Base-by-base conservation (phyloP, 164 flowering plant species). In the Houttuynia cordata region DNA sequence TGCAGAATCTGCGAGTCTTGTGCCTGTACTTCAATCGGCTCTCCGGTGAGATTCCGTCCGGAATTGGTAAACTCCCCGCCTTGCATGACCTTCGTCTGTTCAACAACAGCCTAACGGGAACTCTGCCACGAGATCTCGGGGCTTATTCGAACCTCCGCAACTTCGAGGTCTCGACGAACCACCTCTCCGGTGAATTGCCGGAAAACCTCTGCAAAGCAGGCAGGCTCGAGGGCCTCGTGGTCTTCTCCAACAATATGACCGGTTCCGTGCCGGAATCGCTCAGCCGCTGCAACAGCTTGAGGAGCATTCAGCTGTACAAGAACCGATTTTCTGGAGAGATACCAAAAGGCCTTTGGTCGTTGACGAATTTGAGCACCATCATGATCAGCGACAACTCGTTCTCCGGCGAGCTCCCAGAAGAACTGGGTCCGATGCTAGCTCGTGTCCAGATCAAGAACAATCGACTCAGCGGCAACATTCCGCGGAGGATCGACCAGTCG, bases 241-340 rank as follows among this genome's bases (percentile, higher is more conserved):
- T 78, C 9, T 89, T 69, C 51, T 61, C 68, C 0, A 92, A 92
- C 73, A 67, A 73, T 58, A 67, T 92, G 8, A 63, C 61, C 12
- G 98, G 96, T 12, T 71, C 63, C 37, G 25, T 92, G 47, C 93
- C 98, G 5, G 63, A 66, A 42, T 80, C 91, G 2, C 74, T 88
- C 1, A 83, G 71, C 17, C 68, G 72, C 12, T 92, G 98, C 62
- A 20, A 5, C 2, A 72, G 74, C 57, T 47, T 91, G 65, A 56
- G 14, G 0, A 67, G 70, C 0, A 17, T 84, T 55, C 71, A 70
- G 77, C 64, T 73, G 10, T 14, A 75, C 24, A 69, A 68, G 0
- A 86, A 86, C 62, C 10, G 52, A 9, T 69, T 81, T 24, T 53
- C 72, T 3, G 92, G 92, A 39, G 57, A 61, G 6, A 34, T 81